A percentile compares a stretch with the other conserved stretches of the same genome.
Conservation (phyloP, 1,284 basidiomycete species). For the Moesziomyces aphidis region DNA sequence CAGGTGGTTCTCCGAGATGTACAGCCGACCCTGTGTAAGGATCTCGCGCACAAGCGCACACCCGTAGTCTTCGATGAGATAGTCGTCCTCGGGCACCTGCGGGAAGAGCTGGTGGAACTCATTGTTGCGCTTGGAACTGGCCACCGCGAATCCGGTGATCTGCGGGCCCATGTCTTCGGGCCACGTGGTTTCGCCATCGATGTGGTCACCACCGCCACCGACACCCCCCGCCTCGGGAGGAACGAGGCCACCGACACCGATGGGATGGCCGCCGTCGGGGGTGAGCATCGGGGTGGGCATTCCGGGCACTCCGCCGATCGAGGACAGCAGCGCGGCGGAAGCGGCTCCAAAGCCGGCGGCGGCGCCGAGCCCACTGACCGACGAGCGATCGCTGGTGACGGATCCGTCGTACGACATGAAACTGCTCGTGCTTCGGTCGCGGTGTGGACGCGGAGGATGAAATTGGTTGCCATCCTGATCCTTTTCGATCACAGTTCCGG, state of each 20-base stretch:
- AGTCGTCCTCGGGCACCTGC: constrained; percentile 90
- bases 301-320: constrained; percentile 39
- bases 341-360: constrained; percentile 53
- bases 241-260: constrained; percentile 31
- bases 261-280: constrained; percentile 31
- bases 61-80: constrained; percentile 99
- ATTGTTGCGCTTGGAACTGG: constrained; percentile 90
- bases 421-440: constrained; percentile 39
- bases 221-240: constrained; percentile 31
- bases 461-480: constrained; percentile 38
- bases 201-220: constrained; percentile 40
- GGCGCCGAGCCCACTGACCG: constrained; percentile 53
- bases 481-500: constrained; percentile 47
- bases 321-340: constrained; percentile 51
- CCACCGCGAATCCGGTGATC: constrained; percentile 86
- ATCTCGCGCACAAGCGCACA: constrained; percentile 97
- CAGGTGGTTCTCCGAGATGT: constrained; percentile 97
- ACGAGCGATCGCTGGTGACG: constrained; percentile 42
- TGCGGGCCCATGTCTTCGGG: constrained; percentile 53
- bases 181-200: constrained; percentile 47
- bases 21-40: constrained; percentile 92
- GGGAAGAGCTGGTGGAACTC: constrained; percentile 95
- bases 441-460: constrained; percentile 12
- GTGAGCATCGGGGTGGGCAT: constrained; percentile 43
- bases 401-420: constrained; percentile 50